Evolutionary conservation across 768 basidiomycete species (phyloP).

Genomic region (Fomitopsis pulvina): DNA sequence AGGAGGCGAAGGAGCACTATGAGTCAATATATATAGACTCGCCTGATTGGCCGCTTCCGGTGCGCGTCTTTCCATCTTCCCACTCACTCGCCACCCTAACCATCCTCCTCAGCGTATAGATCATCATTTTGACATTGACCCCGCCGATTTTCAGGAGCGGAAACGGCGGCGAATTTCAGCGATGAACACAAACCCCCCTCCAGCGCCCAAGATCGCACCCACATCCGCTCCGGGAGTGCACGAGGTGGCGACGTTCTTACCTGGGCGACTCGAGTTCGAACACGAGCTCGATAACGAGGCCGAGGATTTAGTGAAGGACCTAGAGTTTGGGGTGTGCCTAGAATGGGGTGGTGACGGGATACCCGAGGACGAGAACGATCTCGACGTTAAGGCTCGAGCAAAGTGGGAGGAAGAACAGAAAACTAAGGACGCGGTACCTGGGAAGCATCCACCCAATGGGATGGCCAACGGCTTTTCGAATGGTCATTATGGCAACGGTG

Average conservation of each 20-base stretch:
- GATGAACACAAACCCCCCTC: slow-evolving; percentile 53
- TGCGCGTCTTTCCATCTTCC: slow-evolving; percentile 29
- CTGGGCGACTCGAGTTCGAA: slow-evolving; percentile 97
- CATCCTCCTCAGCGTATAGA: slow-evolving; percentile 33
- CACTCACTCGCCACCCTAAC: slow-evolving; percentile 11
- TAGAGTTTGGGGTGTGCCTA: slow-evolving; percentile 89
- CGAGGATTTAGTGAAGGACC: slow-evolving; percentile 89
- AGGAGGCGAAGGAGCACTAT: slow-evolving; percentile 92
- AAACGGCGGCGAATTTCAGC: slow-evolving; percentile 86
- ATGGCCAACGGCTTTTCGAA: slow-evolving; percentile 27
- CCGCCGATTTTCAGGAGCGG: slow-evolving; percentile 78
- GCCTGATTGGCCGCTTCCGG: slow-evolving; percentile 74
- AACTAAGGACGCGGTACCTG: slow-evolving; percentile 18
- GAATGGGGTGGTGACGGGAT: slow-evolving; percentile 82
- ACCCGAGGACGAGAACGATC: slow-evolving; percentile 71
- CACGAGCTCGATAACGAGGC: slow-evolving; percentile 97
- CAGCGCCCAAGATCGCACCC: slow-evolving; percentile 66
- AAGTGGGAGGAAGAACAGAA: slow-evolving; percentile 36
- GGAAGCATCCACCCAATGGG: slow-evolving; percentile 24
- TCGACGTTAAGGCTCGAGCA: slow-evolving; percentile 52
- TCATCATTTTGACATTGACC: slow-evolving; percentile 60
- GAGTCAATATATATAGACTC: slow-evolving; percentile 73
- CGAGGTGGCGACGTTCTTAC: slow-evolving; percentile 89
- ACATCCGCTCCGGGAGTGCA: slow-evolving; percentile 89
- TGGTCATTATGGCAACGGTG: slow-evolving; percentile 19